phyloP scores from a whole-genome alignment of 1,139 yeast genomes.

The Eremothecium sinecaudum region DNA sequence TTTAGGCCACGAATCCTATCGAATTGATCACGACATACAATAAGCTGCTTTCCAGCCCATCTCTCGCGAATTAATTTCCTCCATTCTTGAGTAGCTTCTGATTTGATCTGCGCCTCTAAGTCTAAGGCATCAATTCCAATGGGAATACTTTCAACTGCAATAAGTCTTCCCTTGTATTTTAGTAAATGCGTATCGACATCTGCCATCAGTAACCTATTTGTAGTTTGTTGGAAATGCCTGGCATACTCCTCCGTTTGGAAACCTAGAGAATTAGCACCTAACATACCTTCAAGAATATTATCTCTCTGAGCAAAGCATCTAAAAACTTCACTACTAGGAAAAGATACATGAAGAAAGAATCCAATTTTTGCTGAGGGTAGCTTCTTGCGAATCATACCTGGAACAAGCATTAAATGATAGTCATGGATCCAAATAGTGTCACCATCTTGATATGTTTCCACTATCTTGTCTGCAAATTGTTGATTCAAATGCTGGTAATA shows the following conservation, averaged over 20 bases:
- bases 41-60: slow-evolving; percentile 58
- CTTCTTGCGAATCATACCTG: slow-evolving; percentile 66
- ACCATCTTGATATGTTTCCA: slow-evolving; percentile 54
- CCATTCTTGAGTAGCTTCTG: slow-evolving; percentile 58
- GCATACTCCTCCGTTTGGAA: slow-evolving; percentile 92
- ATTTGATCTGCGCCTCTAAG: slow-evolving; percentile 38
- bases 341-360: slow-evolving; percentile 83
- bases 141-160: slow-evolving; percentile 61
- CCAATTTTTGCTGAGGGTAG: slow-evolving; percentile 85
- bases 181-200: slow-evolving; percentile 75
- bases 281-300: slow-evolving; percentile 65
- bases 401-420: slow-evolving; percentile 81
- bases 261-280: slow-evolving; percentile 81
- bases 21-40: slow-evolving; percentile 81
- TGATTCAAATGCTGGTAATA: slow-evolving; percentile 71
- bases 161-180: slow-evolving; percentile 54
- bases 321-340: slow-evolving; percentile 93
- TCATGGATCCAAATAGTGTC: slow-evolving; percentile 88
- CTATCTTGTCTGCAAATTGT: slow-evolving; percentile 66
- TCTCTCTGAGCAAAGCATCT: slow-evolving; percentile 86
- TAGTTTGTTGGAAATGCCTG: slow-evolving; percentile 86
- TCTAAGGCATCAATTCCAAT: slow-evolving; percentile 79
- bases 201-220: slow-evolving; percentile 72
- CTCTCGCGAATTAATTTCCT: slow-evolving; percentile 61
- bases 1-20: slow-evolving; percentile 83